A percentile compares a stretch with the other conserved stretches of the same genome.
phyloP scores from a whole-genome alignment of 129 eudicot species.

The Sambucus nigra region DNA sequence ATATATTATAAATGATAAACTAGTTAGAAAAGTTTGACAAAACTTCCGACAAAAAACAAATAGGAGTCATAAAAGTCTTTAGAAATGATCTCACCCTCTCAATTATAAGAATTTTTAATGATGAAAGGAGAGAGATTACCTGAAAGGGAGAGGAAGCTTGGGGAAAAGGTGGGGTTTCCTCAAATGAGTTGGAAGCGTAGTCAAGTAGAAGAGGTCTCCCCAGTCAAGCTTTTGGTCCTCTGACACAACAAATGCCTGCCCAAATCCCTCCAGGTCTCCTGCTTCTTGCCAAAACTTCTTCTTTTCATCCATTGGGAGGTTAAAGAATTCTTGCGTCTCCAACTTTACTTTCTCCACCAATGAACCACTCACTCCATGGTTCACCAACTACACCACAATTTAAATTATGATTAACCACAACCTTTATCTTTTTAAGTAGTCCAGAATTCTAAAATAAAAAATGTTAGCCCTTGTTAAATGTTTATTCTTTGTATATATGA shows the following conservation, averaged over 20 bases:
- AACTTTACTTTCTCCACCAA: slow-evolving; percentile 22
- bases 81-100: no score
- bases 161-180: slow-evolving; percentile 39
- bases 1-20: no score
- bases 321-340: slow-evolving; percentile 18
- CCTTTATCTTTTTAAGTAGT: no score
- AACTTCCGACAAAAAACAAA: no score
- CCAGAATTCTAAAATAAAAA: no score
- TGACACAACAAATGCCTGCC: slow-evolving; percentile 42
- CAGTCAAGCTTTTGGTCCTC: slow-evolving; percentile 58
- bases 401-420: no score
- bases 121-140: slow-evolving; percentile 23
- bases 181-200: slow-evolving; percentile 17
- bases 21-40: no score
- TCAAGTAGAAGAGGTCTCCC: slow-evolving; percentile 35
- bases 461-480: no score
- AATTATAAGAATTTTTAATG: no score
- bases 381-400: slow-evolving; percentile 16
- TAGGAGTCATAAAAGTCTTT: no score
- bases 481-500: no score
- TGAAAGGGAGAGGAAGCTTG: slow-evolving; percentile 30
- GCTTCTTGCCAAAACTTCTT: slow-evolving; percentile 19
- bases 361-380: slow-evolving; percentile 26
- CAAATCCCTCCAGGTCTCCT: slow-evolving; percentile 43
- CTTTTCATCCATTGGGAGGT: slow-evolving; percentile 32